Evolutionary conservation across 495 filamentous ascomycete species (phyloP).

Genomic region (Annulohypoxylon maeteangense): DNA sequence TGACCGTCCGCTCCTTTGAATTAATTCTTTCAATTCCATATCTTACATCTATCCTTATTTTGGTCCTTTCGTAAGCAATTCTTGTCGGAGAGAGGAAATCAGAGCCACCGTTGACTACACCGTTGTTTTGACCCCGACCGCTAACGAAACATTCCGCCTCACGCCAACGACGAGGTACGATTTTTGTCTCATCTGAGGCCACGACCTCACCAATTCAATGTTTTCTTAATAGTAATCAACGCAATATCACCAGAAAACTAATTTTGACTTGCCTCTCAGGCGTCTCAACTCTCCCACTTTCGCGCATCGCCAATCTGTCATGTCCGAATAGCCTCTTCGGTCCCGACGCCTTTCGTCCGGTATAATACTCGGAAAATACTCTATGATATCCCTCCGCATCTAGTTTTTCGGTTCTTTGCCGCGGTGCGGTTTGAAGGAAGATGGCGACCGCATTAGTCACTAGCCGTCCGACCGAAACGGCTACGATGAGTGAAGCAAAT

Average conservation of each 20-base stretch:
- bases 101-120: constrained; percentile 19
- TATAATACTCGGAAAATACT: constrained; percentile 36
- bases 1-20: constrained; percentile 65
- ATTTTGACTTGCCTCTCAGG: constrained; percentile 20
- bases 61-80: constrained; percentile 31
- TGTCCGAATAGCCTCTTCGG: constrained; percentile 31
- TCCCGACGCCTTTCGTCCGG: constrained; percentile 22
- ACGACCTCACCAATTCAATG: background rate
- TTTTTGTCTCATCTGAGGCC: background rate
- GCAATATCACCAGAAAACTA: constrained; percentile 14
- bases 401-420: constrained; percentile 57
- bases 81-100: constrained; percentile 12
- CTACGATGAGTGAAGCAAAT: constrained; percentile 44
- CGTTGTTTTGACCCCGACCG: constrained; percentile 21
- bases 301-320: constrained; percentile 35
- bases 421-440: constrained; percentile 59
- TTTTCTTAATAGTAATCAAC: background rate
- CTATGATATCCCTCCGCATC: constrained; percentile 53
- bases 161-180: constrained; percentile 32
- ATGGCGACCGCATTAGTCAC: constrained; percentile 57
- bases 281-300: constrained; percentile 12
- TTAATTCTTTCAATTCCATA: constrained; percentile 45
- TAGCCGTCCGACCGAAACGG: constrained; percentile 49
- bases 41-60: constrained; percentile 47
- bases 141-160: constrained; percentile 19